Conservation (phyloP, 768 basidiomycete species). For the Russula sp. region DNA sequence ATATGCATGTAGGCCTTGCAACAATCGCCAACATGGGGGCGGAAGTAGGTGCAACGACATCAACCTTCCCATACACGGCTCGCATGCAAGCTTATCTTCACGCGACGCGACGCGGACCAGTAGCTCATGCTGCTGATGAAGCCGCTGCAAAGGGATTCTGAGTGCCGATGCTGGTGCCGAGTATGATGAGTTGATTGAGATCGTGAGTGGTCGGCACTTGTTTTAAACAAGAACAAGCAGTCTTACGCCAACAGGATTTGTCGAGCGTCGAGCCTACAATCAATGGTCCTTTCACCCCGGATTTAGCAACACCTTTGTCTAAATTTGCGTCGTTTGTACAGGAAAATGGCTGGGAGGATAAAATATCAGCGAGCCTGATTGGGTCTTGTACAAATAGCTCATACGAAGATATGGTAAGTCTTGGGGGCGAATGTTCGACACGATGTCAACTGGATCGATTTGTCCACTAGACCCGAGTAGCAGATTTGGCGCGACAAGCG, state of each 20-base stretch:
- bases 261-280: conserved; percentile 88
- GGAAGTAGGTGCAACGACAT: conserved; percentile 99
- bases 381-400: conserved; percentile 99
- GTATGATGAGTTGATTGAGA: conserved; percentile 93
- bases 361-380: conserved; percentile 86
- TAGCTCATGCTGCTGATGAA: conserved; percentile 81
- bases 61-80: conserved; percentile 92
- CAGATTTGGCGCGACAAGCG: conserved; percentile 88
- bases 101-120: conserved; percentile 84
- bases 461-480: conserved; percentile 74
- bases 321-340: conserved; percentile 77
- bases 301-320: conserved; percentile 90
- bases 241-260: conserved; percentile 55
- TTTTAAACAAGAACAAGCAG: conserved; percentile 15
- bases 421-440: neutral
- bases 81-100: conserved; percentile 87
- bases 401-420: conserved; percentile 85
- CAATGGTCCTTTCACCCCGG: conserved; percentile 98
- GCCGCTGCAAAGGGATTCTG: conserved; percentile 80
- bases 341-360: conserved; percentile 90
- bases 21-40: conserved; percentile 99
- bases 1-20: conserved; percentile 59
- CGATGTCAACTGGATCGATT: conserved; percentile 13
- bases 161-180: conserved; percentile 80
- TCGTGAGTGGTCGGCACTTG: conserved; percentile 50